These are phyloP conservation scores for Xerocomellus chrysenteron DNA, from an alignment of 768 basidiomycete species.

Conservation along the genomic window DNA sequence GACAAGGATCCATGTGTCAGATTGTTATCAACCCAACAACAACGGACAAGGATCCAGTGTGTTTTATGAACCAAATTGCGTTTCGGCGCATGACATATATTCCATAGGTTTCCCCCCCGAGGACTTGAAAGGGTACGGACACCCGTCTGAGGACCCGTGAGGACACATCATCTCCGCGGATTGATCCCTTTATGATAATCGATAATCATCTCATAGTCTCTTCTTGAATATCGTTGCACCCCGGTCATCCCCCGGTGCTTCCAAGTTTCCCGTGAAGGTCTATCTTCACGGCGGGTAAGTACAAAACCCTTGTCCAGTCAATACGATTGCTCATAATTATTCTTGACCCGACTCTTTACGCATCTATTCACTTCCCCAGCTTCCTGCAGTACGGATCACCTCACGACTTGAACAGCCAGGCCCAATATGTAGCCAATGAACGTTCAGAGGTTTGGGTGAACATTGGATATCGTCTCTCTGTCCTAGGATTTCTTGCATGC, in stretches of 20 bases:
- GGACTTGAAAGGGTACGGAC: conserved; percentile 63
- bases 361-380: conserved; percentile 32
- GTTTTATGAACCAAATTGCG: neutral
- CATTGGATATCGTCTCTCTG: conserved; percentile 72
- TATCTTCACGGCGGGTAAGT: conserved; percentile 76
- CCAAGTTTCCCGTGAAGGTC: conserved; percentile 61
- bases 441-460: conserved; percentile 71
- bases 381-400: conserved; percentile 82
- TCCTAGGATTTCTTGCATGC: conserved; percentile 69
- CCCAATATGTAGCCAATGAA: conserved; percentile 63
- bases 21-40: conserved; percentile 58
- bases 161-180: neutral
- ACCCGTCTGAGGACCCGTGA: conserved; percentile 70
- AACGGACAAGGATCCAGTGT: conserved; percentile 60
- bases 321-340: neutral
- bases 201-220: conserved; percentile 36
- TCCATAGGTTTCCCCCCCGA: conserved; percentile 44
- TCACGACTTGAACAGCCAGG: conserved; percentile 56
- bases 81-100: neutral
- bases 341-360: neutral
- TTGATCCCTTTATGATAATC: neutral
- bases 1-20: conserved; percentile 29
- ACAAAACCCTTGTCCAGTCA: neutral
- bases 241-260: conserved; percentile 38
- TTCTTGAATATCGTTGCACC: conserved; percentile 66